A percentile compares a stretch with the other conserved stretches of the same genome.
These are phyloP conservation scores for Monocercomonoides exilis DNA, from an alignment of 78 protist species.

Conservation along the genomic window DNA sequence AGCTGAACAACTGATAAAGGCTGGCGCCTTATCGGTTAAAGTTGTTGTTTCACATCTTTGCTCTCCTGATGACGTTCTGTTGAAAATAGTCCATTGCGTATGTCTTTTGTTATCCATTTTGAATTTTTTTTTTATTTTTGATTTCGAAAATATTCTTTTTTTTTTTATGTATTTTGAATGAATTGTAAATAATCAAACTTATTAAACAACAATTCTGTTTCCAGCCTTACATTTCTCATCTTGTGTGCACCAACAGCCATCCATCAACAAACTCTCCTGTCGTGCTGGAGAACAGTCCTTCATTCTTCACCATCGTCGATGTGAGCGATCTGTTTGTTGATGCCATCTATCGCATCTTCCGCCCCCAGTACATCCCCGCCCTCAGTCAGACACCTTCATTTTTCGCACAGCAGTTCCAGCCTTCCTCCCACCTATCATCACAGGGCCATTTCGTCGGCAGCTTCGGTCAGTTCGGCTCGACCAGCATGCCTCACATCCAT, in stretches of 20 bases:
- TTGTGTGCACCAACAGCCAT: conserved; percentile 25
- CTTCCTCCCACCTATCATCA: too few species aligned
- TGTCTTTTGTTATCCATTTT: too few species aligned
- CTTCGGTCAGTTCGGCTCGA: too few species aligned
- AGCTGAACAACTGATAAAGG: background rate
- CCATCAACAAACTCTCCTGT: conserved; percentile 12
- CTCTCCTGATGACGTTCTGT: too few species aligned
- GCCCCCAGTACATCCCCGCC: background rate
- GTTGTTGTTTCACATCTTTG: conserved; percentile 14
- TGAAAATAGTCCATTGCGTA: too few species aligned
- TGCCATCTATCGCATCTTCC: background rate
- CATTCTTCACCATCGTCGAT: background rate
- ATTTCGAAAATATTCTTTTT: too few species aligned
- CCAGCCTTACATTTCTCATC: background rate
- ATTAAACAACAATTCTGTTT: background rate
- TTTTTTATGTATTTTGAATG: too few species aligned
- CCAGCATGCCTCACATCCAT: too few species aligned
- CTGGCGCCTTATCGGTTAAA: conserved; percentile 9
- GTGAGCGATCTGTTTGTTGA: background rate
- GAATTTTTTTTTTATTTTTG: too few species aligned
- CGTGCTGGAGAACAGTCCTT: background rate
- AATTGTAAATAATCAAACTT: too few species aligned
- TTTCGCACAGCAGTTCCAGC: too few species aligned
- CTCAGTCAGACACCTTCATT: background rate
- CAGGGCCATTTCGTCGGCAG: too few species aligned